Evolutionary conservation across 148 eudicot species (phyloP), one percentile per base, ranked within the genome.

Genomic region (Camellia japonica): DNA sequence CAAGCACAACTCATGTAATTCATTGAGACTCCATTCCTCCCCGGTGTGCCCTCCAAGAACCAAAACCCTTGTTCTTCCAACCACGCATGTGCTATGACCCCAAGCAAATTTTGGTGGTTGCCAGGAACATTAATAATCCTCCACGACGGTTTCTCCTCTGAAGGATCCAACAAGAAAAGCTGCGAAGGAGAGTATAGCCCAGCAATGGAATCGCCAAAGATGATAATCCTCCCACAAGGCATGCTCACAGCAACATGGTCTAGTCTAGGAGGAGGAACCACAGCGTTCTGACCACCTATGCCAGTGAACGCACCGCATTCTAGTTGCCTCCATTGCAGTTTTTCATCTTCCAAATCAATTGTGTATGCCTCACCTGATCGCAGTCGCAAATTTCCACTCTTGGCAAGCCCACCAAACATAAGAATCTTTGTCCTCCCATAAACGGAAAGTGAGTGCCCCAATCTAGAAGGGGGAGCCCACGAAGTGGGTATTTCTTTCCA

Each of bases 21-120:
- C 97, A 63, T 90, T 91, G 19, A 93, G 90, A 71, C 90, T 79
- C 95, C 93, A 93, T 75, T 93, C 97, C 80, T 91, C 97, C 4
- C 95, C 95, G 0, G 95, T 89, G 69, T 93, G 92, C 3, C 97
- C 97, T 70, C 97, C 97, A 63, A 91, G 71, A 41, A 93, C 97
- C 84, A 90, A 82, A 13, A 90, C 97, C 79, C 97, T 82, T 2
- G 97, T 93, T 56, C 97, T 95, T 9, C 97, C 97, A 38, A 93
- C 93, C 46, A 93, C 90, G 65, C 97, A 93, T 1, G 93, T 91
- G 44, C 95, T 91, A 60, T 93, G 95, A 69, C 93, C 97, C 97
- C 97, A 93, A 23, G 97, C 93, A 68, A 91, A 86, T 83, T 89
- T 93, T 1, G 95, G 97, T 0, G 97, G 89, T 55, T 84, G 88